Base-by-base conservation (phyloP, 2,329 filamentous ascomycete species). In the Fonsecaea multimorphosa region DNA sequence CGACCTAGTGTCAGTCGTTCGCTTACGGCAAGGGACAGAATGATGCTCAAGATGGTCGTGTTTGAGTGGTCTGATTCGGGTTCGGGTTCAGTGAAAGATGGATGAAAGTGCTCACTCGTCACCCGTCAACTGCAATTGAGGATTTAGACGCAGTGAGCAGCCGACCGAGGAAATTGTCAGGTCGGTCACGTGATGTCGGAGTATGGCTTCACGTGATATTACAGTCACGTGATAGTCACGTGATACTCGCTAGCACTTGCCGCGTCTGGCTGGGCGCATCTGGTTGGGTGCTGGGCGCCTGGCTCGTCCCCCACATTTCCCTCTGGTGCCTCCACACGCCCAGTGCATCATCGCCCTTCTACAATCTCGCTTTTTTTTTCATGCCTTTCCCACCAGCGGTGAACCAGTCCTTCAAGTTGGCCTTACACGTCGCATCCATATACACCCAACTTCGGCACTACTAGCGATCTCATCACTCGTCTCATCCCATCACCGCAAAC, bases 211-310 rank as follows among this genome's bases (percentile, higher is more conserved):
- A n/a, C n/a, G n/a, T n/a, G n/a, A n/a, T n/a, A n/a, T n/a, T n/a
- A n/a, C n/a, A n/a, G n/a, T n/a, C n/a, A n/a, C n/a, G n/a, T n/a
- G n/a, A n/a, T n/a, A 44, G n/a, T 2, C 44, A 49, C 44, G 44
- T 49, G 44, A 49, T 22, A n/a, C 44, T 49, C 44, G 44, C 44
- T 22, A 49, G 44, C 44, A 49, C 44, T 16, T 49, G 19, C 44
- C 44, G 12, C 44, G 11, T 49, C 9, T 12, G 22, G 44, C 44
- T 27, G 44, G 9, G 44, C 19, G 7, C 27, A 4, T 49, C 44
- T n/a, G n/a, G n/a, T n/a, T n/a, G n/a, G n/a, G n/a, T n/a, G n/a
- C n/a, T n/a, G n/a, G n/a, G n/a, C n/a, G n/a, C n/a, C n/a, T n/a
- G n/a, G n/a, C n/a, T n/a, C n/a, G 44, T 49, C 44, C 44, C 44